Percentiles rank a stretch among this genome's conserved stretches.
Conservation (phyloP, 2,329 filamentous ascomycete genomes). For the Blastomyces gilchristii region DNA sequence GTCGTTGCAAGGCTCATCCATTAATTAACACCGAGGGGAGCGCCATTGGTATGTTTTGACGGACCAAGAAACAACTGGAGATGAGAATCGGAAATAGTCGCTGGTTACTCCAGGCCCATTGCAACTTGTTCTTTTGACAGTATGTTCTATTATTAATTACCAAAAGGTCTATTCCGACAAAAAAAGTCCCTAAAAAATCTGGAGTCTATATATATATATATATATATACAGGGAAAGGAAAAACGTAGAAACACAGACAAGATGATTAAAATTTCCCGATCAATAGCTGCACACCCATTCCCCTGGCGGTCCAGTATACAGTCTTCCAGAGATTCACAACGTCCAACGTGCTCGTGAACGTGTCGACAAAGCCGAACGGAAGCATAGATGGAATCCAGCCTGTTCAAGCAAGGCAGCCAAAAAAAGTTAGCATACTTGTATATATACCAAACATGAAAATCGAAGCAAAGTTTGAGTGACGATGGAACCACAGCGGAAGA, state of each 20-base stretch:
- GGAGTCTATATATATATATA: background rate
- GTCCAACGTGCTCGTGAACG: constrained; percentile 69
- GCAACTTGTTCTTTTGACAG: background rate
- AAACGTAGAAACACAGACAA: background rate
- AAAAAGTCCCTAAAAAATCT: background rate
- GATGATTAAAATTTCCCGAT: constrained; percentile 54
- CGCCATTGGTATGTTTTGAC: background rate
- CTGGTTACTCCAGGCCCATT: too few relatives aligned
- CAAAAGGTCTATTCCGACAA: background rate
- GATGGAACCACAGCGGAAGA: constrained; percentile 19
- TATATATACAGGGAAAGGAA: background rate
- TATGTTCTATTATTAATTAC: background rate
- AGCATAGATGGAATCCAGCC: constrained; percentile 93
- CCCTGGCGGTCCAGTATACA: constrained; percentile 58
- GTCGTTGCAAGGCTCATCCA: background rate
- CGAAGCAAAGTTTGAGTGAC: constrained; percentile 23
- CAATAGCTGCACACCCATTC: constrained; percentile 66
- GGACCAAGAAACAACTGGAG: background rate
- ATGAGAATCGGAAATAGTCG: too few relatives aligned
- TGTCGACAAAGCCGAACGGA: constrained; percentile 78
- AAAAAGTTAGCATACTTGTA: background rate
- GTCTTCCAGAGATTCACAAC: constrained; percentile 76
- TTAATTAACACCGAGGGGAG: too few relatives aligned
- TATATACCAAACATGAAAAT: background rate
- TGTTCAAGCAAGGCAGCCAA: background rate